Percentiles rank a stretch among this genome's conserved stretches.
phyloP scores from a whole-genome alignment of 495 filamentous ascomycete species.

The Podospora comata region DNA sequence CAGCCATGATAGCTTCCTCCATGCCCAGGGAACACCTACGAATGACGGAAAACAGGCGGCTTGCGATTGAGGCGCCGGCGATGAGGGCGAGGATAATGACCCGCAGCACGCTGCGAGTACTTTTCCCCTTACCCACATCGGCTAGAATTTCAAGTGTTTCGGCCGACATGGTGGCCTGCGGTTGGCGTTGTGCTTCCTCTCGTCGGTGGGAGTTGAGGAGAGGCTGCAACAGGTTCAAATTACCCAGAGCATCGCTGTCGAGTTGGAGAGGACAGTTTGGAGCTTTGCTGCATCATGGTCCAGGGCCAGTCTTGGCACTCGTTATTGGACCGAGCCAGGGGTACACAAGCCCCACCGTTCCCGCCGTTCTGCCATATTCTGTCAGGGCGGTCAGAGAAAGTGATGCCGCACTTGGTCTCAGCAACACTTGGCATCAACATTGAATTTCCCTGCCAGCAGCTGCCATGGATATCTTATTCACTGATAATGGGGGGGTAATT shows the following conservation, averaged over 20 bases:
- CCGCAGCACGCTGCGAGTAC: conserved; percentile 80
- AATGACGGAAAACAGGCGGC: conserved; percentile 96
- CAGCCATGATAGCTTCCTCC: conserved; percentile 8
- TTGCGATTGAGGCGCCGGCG: conserved; percentile 87
- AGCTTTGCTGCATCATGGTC: conserved; percentile 34
- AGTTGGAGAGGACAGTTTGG: conserved; percentile 44
- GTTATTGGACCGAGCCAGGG: conserved; percentile 14
- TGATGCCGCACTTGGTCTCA: not conserved
- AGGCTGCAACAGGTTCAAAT: conserved; percentile 22
- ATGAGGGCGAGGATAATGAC: conserved; percentile 90
- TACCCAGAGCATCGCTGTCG: conserved; percentile 17
- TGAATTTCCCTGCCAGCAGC: not conserved
- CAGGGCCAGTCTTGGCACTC: conserved; percentile 30
- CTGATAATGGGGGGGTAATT: not conserved
- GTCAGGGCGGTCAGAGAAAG: conserved; percentile 15
- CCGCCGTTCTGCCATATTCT: conserved; percentile 20
- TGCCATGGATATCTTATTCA: not conserved
- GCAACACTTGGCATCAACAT: not conserved
- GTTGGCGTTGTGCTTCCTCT: conserved; percentile 33
- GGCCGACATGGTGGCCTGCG: conserved; percentile 40
- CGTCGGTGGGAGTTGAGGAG: conserved; percentile 25
- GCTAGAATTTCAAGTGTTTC: conserved; percentile 38
- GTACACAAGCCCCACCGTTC: conserved; percentile 17
- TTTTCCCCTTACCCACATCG: conserved; percentile 51
- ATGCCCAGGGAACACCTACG: conserved; percentile 55